Evolutionary conservation across 495 filamentous ascomycete genomes (phyloP), one percentile per base, ranked within the genome.

Genomic region (Geopyxis carbonaria): DNA sequence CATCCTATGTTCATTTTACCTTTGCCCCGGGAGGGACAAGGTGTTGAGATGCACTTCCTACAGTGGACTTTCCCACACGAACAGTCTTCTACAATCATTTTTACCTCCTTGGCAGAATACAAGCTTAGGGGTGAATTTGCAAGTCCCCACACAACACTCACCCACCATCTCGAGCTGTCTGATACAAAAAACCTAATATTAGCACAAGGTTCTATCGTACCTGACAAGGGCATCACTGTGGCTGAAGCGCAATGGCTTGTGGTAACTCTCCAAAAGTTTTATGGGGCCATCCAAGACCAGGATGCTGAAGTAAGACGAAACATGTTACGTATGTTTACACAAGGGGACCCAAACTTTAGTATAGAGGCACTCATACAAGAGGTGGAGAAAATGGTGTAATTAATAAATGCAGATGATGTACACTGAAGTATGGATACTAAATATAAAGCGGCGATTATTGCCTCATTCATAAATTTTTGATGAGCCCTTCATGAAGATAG

Each of bases 181-280:
- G 66, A 67, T 41, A 61, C 67, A 2, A 80, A 83, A 48, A 79
- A 72, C 5, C 48, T 93, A 31, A 84, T 94, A 21, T 62, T 97
- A 31, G 70, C 93, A 67, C 75, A 84, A 47, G 89, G 89, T 1
- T 62, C 64, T 43, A 78, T 97, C 22, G 65, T 80, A 45, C 74
- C 77, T 34, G 78, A 79, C 2, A 57, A 75, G 6, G 87, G 89
- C 2, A 72, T 94, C 10, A 76, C 64, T 13, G 75, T 79, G 2
- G 64, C 81, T 11, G 77, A 95, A 54, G 84, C 78, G 19, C 72
- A 70, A 57, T 93, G 79, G 83, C 55, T 97, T 49, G 67, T 91
- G n/a, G 80, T 92, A 68, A 81, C 83, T 32, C 59, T 97, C 63
- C 89, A 95, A 68, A 76, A 82, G 59, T 97, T 95, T 58, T 97